Evolutionary conservation across 2,329 filamentous ascomycete species (phyloP), one percentile per base, ranked within the genome.

Genomic region (Fonsecaea nubica): DNA sequence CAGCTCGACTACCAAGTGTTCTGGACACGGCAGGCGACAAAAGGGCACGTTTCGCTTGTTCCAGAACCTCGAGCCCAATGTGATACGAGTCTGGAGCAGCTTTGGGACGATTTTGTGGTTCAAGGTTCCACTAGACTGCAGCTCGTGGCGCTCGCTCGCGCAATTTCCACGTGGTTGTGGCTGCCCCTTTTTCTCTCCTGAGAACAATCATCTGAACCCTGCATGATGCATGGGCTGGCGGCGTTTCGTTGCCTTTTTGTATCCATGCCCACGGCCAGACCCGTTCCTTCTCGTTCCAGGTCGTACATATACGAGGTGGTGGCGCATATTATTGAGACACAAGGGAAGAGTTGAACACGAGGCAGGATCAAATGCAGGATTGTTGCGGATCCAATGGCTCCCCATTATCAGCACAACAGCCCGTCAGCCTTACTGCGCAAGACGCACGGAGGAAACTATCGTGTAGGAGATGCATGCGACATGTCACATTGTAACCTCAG

Each of bases 141-240:
- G 66, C 32, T 59, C 54, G 67, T 69, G 67, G 67, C 62, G 67
- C 35, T 32, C 13, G 30, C 30, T 70, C 68, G 64, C 65, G 68
- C 65, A 68, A 68, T 68, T 58, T 68, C 65, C 68, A 70, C 68
- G 68, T 70, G 68, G 60, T 65, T 55, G 65, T 65, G 64, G 64
- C 63, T 35, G 50, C 25, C 56, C 33, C 59, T 55, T 53, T 45
- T 65, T 54, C 52, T 50, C 35, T 58, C 59, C 42, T 58, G 32
- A 54, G 25, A 45, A 35, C 25, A 25, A 25, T 25, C 25, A 21
- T 6, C 40, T 33, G 33, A 48, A 45, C 50, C 59, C 61, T 67
- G 65, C 65, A 64, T 64, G 15, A 59, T 60, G 60, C 57, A 61
- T 18, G 30, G 10, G 3, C 25, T 9, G 7, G 33, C 13, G 52